Evolutionary conservation across 805 yeast species (phyloP), one percentile per base, ranked within the genome.

Genomic region (Starmerella sirachaensis): DNA sequence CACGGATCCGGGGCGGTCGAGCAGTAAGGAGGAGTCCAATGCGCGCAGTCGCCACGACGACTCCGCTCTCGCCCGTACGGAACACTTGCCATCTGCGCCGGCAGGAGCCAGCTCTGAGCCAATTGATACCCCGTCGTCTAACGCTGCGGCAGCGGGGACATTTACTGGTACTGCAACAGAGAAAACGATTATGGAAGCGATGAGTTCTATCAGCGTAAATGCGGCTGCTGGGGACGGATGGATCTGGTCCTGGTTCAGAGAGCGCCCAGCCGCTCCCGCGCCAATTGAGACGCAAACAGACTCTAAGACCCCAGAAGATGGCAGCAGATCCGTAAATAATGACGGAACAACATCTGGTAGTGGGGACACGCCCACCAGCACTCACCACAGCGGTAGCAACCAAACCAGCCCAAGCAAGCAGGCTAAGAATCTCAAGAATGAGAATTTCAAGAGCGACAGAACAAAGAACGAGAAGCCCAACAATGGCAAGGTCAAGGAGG

Each of bases 231-330:
- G n/a, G n/a, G n/a, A n/a, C n/a, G n/a, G 32, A 23, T 29, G 32
- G 32, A 7, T 18, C 6, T 29, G 32, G 32, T 29, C 24, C 10
- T 29, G 32, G 32, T 29, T 29, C 24, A 23, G 32, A 6, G n/a
- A n/a, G n/a, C n/a, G n/a, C n/a, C n/a, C n/a, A n/a, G n/a, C n/a
- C n/a, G n/a, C n/a, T n/a, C n/a, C n/a, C n/a, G n/a, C n/a, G n/a
- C n/a, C n/a, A n/a, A n/a, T n/a, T n/a, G n/a, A n/a, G n/a, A n/a
- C n/a, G n/a, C n/a, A n/a, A n/a, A n/a, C n/a, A n/a, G n/a, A n/a
- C n/a, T n/a, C n/a, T n/a, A n/a, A n/a, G n/a, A n/a, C n/a, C n/a
- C n/a, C n/a, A n/a, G n/a, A n/a, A n/a, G n/a, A n/a, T n/a, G n/a
- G n/a, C n/a, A n/a, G n/a, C n/a, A n/a, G n/a, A n/a, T n/a, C n/a